phyloP scores from a whole-genome alignment of 2,329 filamentous ascomycete genomes.

The Claviceps pusilla region DNA sequence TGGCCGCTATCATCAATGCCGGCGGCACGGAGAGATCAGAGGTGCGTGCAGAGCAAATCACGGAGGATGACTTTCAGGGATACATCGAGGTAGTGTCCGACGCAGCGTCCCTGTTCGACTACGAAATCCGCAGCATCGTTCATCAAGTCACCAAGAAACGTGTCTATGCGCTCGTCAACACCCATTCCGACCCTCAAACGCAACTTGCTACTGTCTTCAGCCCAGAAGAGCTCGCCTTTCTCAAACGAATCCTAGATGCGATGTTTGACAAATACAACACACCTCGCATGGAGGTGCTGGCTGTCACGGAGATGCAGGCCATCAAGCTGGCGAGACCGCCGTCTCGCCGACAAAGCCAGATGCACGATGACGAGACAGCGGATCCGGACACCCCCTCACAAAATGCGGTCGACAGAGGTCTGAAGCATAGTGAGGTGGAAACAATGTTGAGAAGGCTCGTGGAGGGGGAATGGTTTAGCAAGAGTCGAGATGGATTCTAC shows the following conservation, averaged over 20 bases:
- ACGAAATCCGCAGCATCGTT: constrained; percentile 63
- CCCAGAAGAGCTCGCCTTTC: constrained; percentile 74
- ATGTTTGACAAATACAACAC: constrained; percentile 90
- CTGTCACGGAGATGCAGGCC: constrained; percentile 65
- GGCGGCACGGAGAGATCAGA: constrained; percentile 23
- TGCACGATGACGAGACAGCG: constrained; percentile 18
- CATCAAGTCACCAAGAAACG: constrained; percentile 53
- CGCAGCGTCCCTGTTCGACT: constrained; percentile 64
- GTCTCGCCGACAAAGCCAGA: constrained; percentile 21
- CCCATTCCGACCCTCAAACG: constrained; percentile 66
- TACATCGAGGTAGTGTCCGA: constrained; percentile 58
- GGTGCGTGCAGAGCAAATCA: constrained; percentile 47
- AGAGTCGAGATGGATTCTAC: constrained; percentile 57
- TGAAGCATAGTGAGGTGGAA: constrained; percentile 70
- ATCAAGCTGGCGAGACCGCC: constrained; percentile 47
- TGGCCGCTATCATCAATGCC: constrained; percentile 60
- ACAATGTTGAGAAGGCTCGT: constrained; percentile 53
- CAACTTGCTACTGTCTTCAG: constrained; percentile 72
- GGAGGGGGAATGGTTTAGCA: constrained; percentile 72
- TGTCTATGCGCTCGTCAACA: constrained; percentile 79
- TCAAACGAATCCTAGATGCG: constrained; percentile 73
- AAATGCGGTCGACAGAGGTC: constrained; percentile 28
- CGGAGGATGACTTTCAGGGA: constrained; percentile 48
- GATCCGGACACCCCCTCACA: constrained; percentile 14
- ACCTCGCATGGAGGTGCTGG: constrained; percentile 65